Evolutionary conservation across 2,329 filamentous ascomycete genomes (phyloP), one percentile per base, ranked within the genome.

Genomic region (Fusarium tuaranense): DNA sequence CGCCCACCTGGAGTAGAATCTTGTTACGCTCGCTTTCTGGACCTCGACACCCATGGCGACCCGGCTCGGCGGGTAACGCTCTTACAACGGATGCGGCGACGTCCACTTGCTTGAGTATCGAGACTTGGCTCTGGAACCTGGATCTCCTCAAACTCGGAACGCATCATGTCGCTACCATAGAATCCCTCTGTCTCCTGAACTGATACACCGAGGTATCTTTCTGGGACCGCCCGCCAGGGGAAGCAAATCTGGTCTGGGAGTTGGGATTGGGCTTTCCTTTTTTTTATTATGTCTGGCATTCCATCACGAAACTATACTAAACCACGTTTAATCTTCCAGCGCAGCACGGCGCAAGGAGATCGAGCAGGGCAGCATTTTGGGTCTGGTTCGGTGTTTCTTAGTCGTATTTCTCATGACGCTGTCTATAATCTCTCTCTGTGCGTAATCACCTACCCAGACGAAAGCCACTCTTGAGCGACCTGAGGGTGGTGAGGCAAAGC

Each of bases 291-390:
- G 78, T 82, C 80, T 79, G 78, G 79, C 79, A 80, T 83, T 77
- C 70, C 78, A 79, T 81, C 72, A 81, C 76, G 79, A 82, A 79
- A 78, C 74, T 80, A 81, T 80, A 79, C 68, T 80, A 75, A 82
- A 76, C 77, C 73, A 78, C 73, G 77, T 81, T 79, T 80, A 79
- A 80, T 79, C 79, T 80, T 82, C 79, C 78, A 81, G 82, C 82
- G 81, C 82, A 82, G 80, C 80, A 82, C 78, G 80, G 82, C 82
- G 83, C 82, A 82, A 70, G 79, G 78, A 78, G 81, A 81, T 79
- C 76, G 82, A 81, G 77, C 75, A 79, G 80, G 82, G 77, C 78
- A 81, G 81, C 82, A 82, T 84, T 83, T 81, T 81, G 80, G 72
- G 72, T 83, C 72, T 81, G 79, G 78, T 80, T 78, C 74, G 79